Base-by-base conservation (phyloP, 192 early-diverging fungal species). In the Umbelopsis isabellina region DNA sequence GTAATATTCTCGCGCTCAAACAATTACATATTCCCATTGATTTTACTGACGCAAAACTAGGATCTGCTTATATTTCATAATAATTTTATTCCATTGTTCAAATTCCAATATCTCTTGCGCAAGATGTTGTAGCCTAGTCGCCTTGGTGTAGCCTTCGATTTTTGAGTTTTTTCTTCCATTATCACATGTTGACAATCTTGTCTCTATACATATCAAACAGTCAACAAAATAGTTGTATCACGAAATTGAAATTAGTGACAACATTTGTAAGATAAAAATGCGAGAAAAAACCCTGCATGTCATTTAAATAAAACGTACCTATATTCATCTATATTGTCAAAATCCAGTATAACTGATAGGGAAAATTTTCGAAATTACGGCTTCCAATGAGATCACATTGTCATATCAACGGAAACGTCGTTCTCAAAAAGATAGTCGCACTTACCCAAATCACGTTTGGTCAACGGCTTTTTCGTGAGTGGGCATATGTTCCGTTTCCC, bases 401-500 rank as follows among this genome's bases (percentile, higher is more conserved):
- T 25, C 25, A 37, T 25, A 44, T 51, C 53, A 25, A 58, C 35
- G n/a, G 6, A 3, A 11, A 65, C 1, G 12, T 20, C 30, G 0
- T 15, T 44, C 35, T 16, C 45, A 23, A 45, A 30, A 30, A 22
- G 20, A n/a, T 22, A 45, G 20, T 69, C 64, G 7, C 7, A 35
- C 35, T 66, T 75, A 35, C 88, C 92, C 48, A 97, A 78, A 64
- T 97, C 94, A 50, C 95, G 87, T 77, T 95, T 94, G 49, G 93
- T 89, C 70, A 95, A 76, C 30, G 93, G 89, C 77, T 93, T 94
- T 83, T 97, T 97, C 44, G 95, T 94, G 70, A 97, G 82, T 52
- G 95, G 95, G 25, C 95, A 97, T 27, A 92, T 91, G 76, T 95
- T 97, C 65, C 86, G 84, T 69, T 89, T 86, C 49, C 85, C 82